phyloP scores from a whole-genome alignment of 257 asterid genomes.

The Osmanthus fragrans region DNA sequence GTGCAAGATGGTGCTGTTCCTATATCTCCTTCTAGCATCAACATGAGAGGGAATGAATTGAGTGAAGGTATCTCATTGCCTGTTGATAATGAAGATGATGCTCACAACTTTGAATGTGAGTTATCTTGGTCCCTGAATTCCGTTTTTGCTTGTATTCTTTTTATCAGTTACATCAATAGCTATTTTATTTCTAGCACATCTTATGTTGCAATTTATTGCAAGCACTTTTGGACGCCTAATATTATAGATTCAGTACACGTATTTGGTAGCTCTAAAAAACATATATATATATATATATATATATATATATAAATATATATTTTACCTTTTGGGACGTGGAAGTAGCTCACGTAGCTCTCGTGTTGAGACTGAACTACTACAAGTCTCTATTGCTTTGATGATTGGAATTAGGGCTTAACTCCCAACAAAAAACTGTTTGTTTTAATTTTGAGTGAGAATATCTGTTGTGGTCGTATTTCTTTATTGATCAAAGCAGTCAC shows the following conservation, averaged over 20 bases:
- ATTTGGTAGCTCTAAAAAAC: no score
- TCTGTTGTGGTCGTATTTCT: background rate
- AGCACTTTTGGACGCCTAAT: background rate
- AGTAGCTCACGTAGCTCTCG: no score
- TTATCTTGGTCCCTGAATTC: conserved; percentile 11
- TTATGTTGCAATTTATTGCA: conserved; percentile 13
- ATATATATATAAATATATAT: no score
- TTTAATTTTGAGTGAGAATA: background rate
- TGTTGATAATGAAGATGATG: conserved; percentile 35
- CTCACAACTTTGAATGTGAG: conserved; percentile 43
- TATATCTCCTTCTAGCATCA: conserved; percentile 30
- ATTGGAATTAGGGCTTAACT: background rate
- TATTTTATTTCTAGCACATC: background rate
- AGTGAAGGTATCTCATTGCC: conserved; percentile 23
- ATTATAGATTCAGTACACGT: background rate
- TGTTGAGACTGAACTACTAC: background rate
- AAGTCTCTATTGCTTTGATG: background rate
- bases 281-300: no score
- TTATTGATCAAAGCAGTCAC: background rate
- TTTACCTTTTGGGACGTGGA: background rate
- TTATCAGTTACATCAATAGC: background rate
- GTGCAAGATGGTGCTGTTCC: conserved; percentile 19
- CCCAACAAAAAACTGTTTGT: background rate
- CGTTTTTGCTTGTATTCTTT: background rate
- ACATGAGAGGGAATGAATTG: conserved; percentile 30